Base-by-base conservation (phyloP, 306 rosid species). In the Prunus fruticosa region DNA sequence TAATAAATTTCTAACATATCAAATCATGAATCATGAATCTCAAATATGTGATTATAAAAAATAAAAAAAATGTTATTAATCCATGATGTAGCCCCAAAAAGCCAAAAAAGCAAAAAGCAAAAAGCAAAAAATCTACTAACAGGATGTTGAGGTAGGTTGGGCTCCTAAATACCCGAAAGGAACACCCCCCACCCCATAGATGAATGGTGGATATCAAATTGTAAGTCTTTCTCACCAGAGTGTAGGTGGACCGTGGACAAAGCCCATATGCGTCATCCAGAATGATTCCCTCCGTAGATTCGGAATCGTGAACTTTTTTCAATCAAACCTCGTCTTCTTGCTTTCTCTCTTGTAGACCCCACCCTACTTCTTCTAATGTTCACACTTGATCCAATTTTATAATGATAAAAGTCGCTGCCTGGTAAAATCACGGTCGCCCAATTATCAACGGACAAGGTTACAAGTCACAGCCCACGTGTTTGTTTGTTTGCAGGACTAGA, bases 231-330 rank as follows among this genome's bases (percentile, higher is more conserved):
- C 5, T 28, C 67, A 62, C 10, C 28, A 38, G 43, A 8, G 10
- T 7, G 2, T 1, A 38, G 9, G 9, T 38, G 43, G 43, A 38
- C 43, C 43, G 43, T 7, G 9, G 43, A 38, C 62, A 56, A 56
- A n/a, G 11, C 2, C 20, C 62, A 56, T 4, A 3, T 8, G 27
- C 11, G 28, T 62, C 43, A 62, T 5, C 43, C 15, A 62, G 32
- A 28, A 62, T 62, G 53, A 74, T 74, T 53, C 70, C 70, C 58
- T 45, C 30, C 28, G 6, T 12, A 74, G 61, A 74, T 74, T 30
- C 61, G 28, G 23, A 47, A 43, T 74, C 27, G 3, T 22, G 0
- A 32, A 3, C 69, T 0, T 19, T 52, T 13, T 6, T 2, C 32
- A 9, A 0, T 19, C 16, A 34, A 47, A 4, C 14, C 38, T 53